phyloP scores from a whole-genome alignment of 192 early-diverging fungal genomes.

The Kickxella alabastrina region DNA sequence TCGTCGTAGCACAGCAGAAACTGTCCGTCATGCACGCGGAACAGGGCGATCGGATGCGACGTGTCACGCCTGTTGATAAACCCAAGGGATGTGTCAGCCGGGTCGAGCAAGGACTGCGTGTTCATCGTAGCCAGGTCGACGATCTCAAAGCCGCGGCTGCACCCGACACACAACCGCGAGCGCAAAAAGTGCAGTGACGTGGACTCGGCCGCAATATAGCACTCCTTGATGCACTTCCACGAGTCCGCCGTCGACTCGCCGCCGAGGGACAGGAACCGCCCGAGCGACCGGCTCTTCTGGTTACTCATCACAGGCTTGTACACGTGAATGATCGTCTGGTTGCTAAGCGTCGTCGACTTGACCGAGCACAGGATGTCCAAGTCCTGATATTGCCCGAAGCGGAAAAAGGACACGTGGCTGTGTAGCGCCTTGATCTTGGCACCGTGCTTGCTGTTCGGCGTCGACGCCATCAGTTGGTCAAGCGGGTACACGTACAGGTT shows the following conservation, averaged over 20 bases:
- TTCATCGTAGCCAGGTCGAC: constrained; percentile 80
- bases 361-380: constrained; percentile 64
- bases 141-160: constrained; percentile 89
- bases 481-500: constrained; percentile 56
- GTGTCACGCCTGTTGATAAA: constrained; percentile 78
- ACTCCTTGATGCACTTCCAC: constrained; percentile 68
- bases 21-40: constrained; percentile 69
- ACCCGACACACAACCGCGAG: constrained; percentile 84
- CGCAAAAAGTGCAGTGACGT: constrained; percentile 81
- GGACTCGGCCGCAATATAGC: constrained; percentile 90
- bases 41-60: constrained; percentile 77
- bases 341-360: constrained; percentile 68
- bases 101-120: constrained; percentile 85
- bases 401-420: constrained; percentile 68
- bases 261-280: constrained; percentile 44
- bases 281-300: constrained; percentile 49
- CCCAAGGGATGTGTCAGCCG: constrained; percentile 69
- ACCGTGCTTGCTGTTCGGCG: constrained; percentile 21
- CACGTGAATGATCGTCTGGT: constrained; percentile 66
- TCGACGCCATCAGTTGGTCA: constrained; percentile 51
- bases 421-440: constrained; percentile 54
- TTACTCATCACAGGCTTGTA: constrained; percentile 63
- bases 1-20: constrained; percentile 94
- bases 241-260: constrained; percentile 40
- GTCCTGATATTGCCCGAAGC: constrained; percentile 60